These are phyloP conservation scores for Symbiodinium pilosum DNA, from an alignment of 73 alveolate genomes.

Conservation along the genomic window DNA sequence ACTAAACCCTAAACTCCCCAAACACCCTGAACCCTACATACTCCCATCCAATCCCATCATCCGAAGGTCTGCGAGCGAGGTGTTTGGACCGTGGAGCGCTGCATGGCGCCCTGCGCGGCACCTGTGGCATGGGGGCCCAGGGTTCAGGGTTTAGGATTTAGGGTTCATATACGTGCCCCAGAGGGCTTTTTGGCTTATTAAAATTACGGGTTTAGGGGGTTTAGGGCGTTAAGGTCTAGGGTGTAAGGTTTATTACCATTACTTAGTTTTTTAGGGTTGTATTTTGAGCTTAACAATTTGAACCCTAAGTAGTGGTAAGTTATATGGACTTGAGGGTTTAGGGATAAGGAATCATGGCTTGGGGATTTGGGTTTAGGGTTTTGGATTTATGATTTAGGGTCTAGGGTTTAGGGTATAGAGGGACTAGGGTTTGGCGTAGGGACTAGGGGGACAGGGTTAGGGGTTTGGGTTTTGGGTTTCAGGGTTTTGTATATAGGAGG, in stretches of 20 bases:
- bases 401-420: not conserved
- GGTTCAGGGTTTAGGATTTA: not conserved
- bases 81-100: not conserved
- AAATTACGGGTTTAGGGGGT: not conserved
- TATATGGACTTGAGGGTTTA: not conserved
- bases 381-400: too few species aligned
- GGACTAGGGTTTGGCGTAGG: too few species aligned
- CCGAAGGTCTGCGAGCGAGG: slow-evolving; percentile 9
- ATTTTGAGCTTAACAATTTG: not conserved
- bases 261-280: not conserved
- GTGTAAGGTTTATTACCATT: not conserved
- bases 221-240: not conserved
- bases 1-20: too few species aligned
- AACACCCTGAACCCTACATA: too few species aligned
- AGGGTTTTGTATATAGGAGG: not conserved
- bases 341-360: too few species aligned
- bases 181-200: not conserved
- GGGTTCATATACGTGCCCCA: too few species aligned
- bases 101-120: not conserved
- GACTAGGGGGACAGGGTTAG: not conserved
- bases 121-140: not conserved
- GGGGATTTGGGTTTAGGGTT: not conserved
- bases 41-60: too few species aligned
- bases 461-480: not conserved
- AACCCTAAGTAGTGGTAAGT: not conserved